Evolutionary conservation across 1,284 basidiomycete species (phyloP), one percentile per base, ranked within the genome.

Genomic region (Ceratobasidium sp.): DNA sequence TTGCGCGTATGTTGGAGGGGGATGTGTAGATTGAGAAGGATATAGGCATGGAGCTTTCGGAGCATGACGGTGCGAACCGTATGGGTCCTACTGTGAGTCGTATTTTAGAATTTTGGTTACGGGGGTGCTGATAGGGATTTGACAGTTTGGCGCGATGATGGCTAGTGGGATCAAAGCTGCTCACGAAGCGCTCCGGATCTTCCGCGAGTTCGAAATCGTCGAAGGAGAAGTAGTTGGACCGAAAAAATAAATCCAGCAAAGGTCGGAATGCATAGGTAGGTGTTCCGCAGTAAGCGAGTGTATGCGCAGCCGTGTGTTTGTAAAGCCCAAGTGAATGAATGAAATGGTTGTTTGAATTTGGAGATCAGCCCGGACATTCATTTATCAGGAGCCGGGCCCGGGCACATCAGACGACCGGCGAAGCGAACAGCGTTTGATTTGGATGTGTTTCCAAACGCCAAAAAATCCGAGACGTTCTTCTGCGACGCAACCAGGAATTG

Each of bases 1-100:
- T 71, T 82, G 18, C 21, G 21, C 30, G 32, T 28, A 26, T 26
- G 28, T n/a, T 48, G 12, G 46, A 52, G 21, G 41, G 21, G 16
- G 5, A 34, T 34, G 16, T 18, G 28, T 59, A 32, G 23, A 23
- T 58, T 76, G 92, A 92, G 21, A n/a, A n/a, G n/a, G n/a, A n/a
- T n/a, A n/a, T 39, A 39, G 36, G 36, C 36, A 94, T 93, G 92
- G 92, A 94, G 80, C 83, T 94, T 30, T 90, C 89, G 23, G 92
- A 94, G 80, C 89, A 92, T 78, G 92, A 94, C 78, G 92, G 92
- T 28, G 88, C 88, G 65, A 91, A 91, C 81, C 85, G 92, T 41
- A 92, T 91, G 90, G 90, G 91, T 1, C 90, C 91, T 9, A 92
- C 91, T 10, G 78, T 77, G 59, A 77, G 74, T 21, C 6, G 2